phyloP scores from a whole-genome alignment of 805 yeast genomes.

The Blastobotrys chiropterorum region DNA sequence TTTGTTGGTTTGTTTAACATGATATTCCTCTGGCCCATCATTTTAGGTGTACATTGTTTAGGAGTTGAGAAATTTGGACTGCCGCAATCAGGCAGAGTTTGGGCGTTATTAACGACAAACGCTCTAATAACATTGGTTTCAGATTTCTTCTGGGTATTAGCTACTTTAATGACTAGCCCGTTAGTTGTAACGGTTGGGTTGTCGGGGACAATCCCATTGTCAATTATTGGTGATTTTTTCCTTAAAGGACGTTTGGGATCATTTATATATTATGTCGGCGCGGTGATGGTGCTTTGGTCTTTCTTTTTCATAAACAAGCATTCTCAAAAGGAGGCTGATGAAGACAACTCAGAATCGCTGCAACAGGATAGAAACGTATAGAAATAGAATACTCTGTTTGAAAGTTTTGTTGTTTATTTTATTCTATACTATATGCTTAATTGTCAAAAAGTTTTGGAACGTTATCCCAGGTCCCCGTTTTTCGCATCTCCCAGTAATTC shows the following conservation, averaged over 20 bases:
- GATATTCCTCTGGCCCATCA: constrained; percentile 73
- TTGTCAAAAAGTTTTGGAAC: constrained; percentile 14
- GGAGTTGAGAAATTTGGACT: constrained; percentile 67
- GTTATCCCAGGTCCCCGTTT: constrained; percentile 31
- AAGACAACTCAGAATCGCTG: constrained; percentile 6
- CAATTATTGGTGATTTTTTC: constrained; percentile 84
- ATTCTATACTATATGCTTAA: not conserved
- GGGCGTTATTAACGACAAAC: constrained; percentile 53
- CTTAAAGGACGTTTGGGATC: constrained; percentile 61
- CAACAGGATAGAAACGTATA: not conserved
- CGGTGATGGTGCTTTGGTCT: constrained; percentile 69
- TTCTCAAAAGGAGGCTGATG: constrained; percentile 52
- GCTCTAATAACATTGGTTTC: constrained; percentile 75
- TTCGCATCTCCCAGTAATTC: constrained; percentile 75
- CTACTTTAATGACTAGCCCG: constrained; percentile 89
- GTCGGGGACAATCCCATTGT: constrained; percentile 88
- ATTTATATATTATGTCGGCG: constrained; percentile 67
- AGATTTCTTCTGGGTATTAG: constrained; percentile 94
- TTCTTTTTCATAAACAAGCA: constrained; percentile 78
- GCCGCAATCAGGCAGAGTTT: constrained; percentile 51
- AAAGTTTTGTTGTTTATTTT: constrained; percentile 1
- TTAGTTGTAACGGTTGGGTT: constrained; percentile 93
- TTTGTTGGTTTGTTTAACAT: constrained; percentile 85
- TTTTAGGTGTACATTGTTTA: constrained; percentile 54
- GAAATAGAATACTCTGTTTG: not conserved